Percentiles rank a stretch among this genome's conserved stretches.
Conservation (phyloP, 495 filamentous ascomycete species). For the Glonium stellatum region DNA sequence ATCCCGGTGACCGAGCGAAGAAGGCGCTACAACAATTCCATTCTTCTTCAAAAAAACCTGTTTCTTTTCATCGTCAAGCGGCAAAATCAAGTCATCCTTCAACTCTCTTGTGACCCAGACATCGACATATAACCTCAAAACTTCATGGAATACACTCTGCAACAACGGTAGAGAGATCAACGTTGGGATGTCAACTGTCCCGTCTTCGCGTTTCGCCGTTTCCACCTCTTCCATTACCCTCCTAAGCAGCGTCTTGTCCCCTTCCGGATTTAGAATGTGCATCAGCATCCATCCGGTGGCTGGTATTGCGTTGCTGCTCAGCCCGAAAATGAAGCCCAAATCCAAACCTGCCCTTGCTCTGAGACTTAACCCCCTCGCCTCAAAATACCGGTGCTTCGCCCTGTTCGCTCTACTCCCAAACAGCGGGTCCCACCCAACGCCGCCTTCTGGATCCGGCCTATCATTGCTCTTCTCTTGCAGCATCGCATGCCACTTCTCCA, state of each 20-base stretch:
- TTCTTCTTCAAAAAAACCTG: slow-evolving; percentile 13
- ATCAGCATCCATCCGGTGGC: slow-evolving; percentile 28
- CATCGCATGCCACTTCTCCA: slow-evolving; percentile 18
- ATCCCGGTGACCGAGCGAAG: slow-evolving; percentile 24
- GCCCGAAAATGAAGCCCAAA: slow-evolving; percentile 25
- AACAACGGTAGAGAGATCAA: slow-evolving; percentile 22
- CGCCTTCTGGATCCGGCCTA: slow-evolving; percentile 19
- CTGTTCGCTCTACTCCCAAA: slow-evolving; percentile 18
- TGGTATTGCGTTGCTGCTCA: slow-evolving; percentile 26
- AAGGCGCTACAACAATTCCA: slow-evolving; percentile 26
- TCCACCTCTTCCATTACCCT: slow-evolving; percentile 21
- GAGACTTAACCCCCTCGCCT: slow-evolving; percentile 8
- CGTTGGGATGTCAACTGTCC: slow-evolving; percentile 14
- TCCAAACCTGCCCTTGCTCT: slow-evolving; percentile 16
- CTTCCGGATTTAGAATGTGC: slow-evolving; percentile 24
- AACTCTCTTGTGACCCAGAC: slow-evolving; percentile 24
- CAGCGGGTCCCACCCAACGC: slow-evolving; percentile 18
- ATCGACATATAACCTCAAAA: slow-evolving; percentile 25
- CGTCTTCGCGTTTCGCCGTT: slow-evolving; percentile 15
- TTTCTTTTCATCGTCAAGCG: slow-evolving; percentile 18
- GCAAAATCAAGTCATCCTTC: slow-evolving; percentile 14
- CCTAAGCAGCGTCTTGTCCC: slow-evolving; percentile 14
- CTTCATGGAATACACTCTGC: slow-evolving; percentile 27
- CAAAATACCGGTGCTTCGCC: slow-evolving; percentile 21
- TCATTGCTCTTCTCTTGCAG: slow-evolving; percentile 12